Conservation (phyloP, 1,284 basidiomycete genomes). For the Fomitopsis schrenkii region DNA sequence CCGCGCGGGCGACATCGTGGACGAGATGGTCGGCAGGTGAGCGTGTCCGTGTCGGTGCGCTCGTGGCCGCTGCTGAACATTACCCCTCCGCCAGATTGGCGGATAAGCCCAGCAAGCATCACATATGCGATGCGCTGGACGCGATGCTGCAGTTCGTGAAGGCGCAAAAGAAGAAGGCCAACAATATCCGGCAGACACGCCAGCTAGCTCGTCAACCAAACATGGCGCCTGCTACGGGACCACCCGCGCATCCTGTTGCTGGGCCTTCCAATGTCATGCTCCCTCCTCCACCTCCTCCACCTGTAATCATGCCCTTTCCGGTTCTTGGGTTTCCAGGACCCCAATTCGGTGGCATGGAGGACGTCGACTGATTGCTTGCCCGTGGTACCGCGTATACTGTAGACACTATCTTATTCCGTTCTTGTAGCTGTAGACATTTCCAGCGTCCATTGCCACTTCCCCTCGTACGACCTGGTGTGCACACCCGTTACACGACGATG, state of each 20-base stretch:
- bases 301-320: neutral
- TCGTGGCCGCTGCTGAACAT: neutral
- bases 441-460: neutral
- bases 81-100: constrained; percentile 33
- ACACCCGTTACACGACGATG: neutral
- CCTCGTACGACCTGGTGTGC: neutral
- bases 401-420: neutral
- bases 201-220: neutral
- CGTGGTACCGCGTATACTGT: neutral
- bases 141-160: constrained; percentile 45
- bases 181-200: constrained; percentile 1
- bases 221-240: neutral
- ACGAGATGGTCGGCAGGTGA: constrained; percentile 50
- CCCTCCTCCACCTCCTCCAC: neutral
- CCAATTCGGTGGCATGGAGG: constrained; percentile 17
- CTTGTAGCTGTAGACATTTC: constrained; percentile 2
- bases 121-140: constrained; percentile 48
- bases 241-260: neutral
- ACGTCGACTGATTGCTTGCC: constrained; percentile 15
- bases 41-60: constrained; percentile 13
- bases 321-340: neutral
- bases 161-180: constrained; percentile 36
- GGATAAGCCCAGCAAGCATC: constrained; percentile 48
- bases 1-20: constrained; percentile 42
- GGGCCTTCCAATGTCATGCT: neutral